Base-by-base conservation (phyloP, 2,329 filamentous ascomycete genomes). In the Aureobasidium sp. region DNA sequence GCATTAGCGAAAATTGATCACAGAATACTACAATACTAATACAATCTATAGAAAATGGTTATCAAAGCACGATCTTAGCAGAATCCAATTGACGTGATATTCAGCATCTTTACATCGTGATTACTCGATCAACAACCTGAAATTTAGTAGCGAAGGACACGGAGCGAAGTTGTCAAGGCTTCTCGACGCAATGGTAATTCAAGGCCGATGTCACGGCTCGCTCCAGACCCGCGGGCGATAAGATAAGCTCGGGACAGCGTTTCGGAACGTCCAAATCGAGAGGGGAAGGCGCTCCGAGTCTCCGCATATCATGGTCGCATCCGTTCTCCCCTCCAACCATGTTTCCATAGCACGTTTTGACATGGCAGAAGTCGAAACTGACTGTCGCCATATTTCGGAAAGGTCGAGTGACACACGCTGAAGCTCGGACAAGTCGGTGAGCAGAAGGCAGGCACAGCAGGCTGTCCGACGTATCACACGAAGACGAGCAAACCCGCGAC, bases 401-500 rank as follows among this genome's bases (percentile, higher is more conserved):
- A 26, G 17, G n/a, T 37, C 43, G 55, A 48, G 44, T 37, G 27
- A 48, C 34, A 59, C 55, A 48, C n/a, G 32, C 55, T 37, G 55
- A 59, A 59, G 43, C 43, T 59, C 36, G 43, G 34, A 15, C 55
- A 20, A 17, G 32, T 39, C 55, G 17, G 43, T 59, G 44, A 59
- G 43, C 55, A 26, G 20, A 26, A 36, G 39, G 55, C 55, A 46
- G 32, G 43, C 55, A 48, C 55, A 8, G 32, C 55, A 59, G 41
- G 41, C 29, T 34, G 43, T 43, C 44, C 55, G 39, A 57, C 53
- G 43, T 59, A 47, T 48, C 55, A 48, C 55, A 59, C 44, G 41
- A 20, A 32, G 34, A 48, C 55, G 32, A 59, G 55, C 55, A 59
- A 48, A 47, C 43, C 20, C 32, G 44, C 55, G 55, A 44, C 55